A percentile compares a stretch with the other conserved stretches of the same genome.
These are phyloP conservation scores for Coemansia sp. DNA, from an alignment of 192 early-diverging fungal species.

Conservation along the genomic window DNA sequence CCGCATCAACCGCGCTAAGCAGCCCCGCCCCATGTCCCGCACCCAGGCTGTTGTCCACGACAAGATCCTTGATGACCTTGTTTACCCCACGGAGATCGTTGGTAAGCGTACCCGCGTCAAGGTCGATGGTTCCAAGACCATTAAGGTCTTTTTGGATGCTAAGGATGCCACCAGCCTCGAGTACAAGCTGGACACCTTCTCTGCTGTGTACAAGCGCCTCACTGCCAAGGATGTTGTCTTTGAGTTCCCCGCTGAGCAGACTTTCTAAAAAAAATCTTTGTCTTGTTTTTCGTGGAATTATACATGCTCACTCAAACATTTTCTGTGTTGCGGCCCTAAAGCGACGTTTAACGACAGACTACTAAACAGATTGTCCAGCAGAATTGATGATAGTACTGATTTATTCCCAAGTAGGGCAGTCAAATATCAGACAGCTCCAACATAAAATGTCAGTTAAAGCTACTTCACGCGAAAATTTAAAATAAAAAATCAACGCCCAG, in stretches of 20 bases:
- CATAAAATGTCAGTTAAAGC: no score
- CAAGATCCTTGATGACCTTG: slow-evolving; percentile 94
- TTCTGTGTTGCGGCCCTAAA: neutral
- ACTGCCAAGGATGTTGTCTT: slow-evolving; percentile 99
- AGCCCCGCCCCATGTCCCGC: slow-evolving; percentile 92
- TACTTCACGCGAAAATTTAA: no score
- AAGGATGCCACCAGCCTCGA: slow-evolving; percentile 97
- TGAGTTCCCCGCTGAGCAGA: slow-evolving; percentile 79
- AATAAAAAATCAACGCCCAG: no score
- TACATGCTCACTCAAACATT: neutral
- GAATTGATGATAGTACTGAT: no score
- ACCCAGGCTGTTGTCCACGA: slow-evolving; percentile 96
- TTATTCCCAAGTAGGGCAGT: no score
- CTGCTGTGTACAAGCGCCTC: slow-evolving; percentile 89
- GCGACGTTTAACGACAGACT: no score
- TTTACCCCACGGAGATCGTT: slow-evolving; percentile 98
- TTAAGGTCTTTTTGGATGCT: slow-evolving; percentile 96
- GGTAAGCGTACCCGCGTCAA: slow-evolving; percentile 97
- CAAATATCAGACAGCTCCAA: no score
- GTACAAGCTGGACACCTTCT: slow-evolving; percentile 99
- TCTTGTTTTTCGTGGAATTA: neutral
- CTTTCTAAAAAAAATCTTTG: slow-evolving; percentile 29
- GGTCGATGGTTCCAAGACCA: slow-evolving; percentile 89
- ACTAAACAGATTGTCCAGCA: no score
- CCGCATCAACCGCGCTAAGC: slow-evolving; percentile 84